A percentile compares a stretch with the other conserved stretches of the same genome.
These are phyloP conservation scores for Ceratocystis huliohia DNA, from an alignment of 2,329 filamentous ascomycete species.

Conservation along the genomic window DNA sequence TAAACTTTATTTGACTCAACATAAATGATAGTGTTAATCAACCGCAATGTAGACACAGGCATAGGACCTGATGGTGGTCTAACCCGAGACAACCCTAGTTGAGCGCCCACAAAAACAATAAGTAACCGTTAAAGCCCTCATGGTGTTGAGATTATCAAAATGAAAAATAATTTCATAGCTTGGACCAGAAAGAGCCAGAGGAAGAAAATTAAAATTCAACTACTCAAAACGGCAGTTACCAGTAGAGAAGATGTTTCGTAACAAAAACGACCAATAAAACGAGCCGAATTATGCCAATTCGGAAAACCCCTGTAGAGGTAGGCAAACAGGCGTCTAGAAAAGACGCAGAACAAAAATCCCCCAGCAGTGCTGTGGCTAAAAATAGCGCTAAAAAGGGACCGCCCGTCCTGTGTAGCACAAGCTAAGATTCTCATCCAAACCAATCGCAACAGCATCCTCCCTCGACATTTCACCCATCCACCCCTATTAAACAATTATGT, in stretches of 20 bases:
- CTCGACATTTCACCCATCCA: too few species aligned
- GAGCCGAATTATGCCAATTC: not conserved
- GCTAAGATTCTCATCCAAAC: not conserved
- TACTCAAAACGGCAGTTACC: not conserved
- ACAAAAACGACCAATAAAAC: not conserved
- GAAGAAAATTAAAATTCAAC: not conserved
- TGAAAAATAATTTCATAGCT: not conserved
- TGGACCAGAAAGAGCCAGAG: too few species aligned
- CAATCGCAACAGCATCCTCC: too few species aligned
- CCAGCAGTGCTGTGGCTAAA: not conserved
- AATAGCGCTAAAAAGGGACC: not conserved
- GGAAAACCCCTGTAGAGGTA: not conserved
- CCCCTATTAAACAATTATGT: too few species aligned
- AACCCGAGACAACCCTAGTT: not conserved
- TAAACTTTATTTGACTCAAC: too few species aligned
- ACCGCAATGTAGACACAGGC: not conserved
- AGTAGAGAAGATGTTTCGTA: not conserved
- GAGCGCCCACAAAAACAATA: not conserved
- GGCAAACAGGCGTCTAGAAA: not conserved
- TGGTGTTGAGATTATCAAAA: not conserved
- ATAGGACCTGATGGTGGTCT: not conserved
- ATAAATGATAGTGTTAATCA: too few species aligned
- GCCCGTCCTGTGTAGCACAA: not conserved
- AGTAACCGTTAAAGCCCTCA: not conserved
- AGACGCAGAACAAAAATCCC: not conserved